Evolutionary conservation across 441 rosid species (phyloP), one percentile per base, ranked within the genome.

Genomic region (Lepidium campestre): DNA sequence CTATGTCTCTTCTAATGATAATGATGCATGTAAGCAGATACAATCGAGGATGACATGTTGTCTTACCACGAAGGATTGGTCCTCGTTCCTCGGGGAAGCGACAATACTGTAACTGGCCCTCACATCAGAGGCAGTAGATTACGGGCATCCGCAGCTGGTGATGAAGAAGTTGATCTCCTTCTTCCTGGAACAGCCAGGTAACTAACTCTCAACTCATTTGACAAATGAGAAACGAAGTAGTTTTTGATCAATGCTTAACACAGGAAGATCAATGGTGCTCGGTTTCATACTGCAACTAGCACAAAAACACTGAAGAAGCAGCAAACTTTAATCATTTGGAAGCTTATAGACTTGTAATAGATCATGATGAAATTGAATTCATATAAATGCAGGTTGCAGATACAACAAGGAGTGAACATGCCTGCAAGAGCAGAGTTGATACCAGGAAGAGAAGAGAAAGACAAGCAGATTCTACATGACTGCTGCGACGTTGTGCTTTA

Each of bases 171-270:
- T 10, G 98, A 94, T 83, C 99, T 94, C 68, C 94, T 94, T 68
- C 99, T 94, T 39, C 97, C 99, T 15, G 99, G 97, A 49, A 91
- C 99, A 64, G 97, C 96, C 66, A 88, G 97, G 97, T 91, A 87
- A 72, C 66, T 40, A 40, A 46, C 41, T 54, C 37, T 64, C 4
- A 36, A 29, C 70, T 46, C 34, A 63, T n/a, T 53, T 6, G 10
- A 50, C 18, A 4, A 35, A 27, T 49, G 46, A 23, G 40, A 31
- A 34, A 29, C 19, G 22, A 50, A 40, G 52, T 7, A 27, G 31
- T 2, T 12, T 55, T 20, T 25, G 31, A 27, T 27, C 31, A 27
- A 27, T 27, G 31, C 50, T 23, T 22, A 46, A 29, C 42, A 27
- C 57, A 37, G 34, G 4, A 22, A 17, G 27, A 12, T 66, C 62